Conservation (phyloP, 768 basidiomycete species). For the Serendipita vermifera region DNA sequence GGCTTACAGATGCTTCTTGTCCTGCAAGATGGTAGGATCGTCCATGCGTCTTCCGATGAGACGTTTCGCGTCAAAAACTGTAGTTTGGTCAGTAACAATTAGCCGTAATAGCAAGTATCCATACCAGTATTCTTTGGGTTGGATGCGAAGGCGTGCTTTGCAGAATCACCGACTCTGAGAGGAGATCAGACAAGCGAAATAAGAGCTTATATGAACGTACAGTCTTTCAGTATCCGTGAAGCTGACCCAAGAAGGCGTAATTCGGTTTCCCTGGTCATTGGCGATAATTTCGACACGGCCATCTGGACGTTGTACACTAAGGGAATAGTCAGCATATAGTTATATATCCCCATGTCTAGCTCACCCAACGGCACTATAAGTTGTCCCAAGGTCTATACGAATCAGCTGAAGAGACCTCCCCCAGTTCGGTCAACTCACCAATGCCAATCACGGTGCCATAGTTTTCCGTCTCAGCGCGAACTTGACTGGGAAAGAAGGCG, state of each 20-base stretch:
- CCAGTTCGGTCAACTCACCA: neutral
- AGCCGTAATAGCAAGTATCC: neutral
- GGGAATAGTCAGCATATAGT: conserved; percentile 14
- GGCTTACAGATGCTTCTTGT: conserved; percentile 31
- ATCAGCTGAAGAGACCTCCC: neutral
- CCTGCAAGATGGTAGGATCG: conserved; percentile 32
- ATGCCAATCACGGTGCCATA: conserved; percentile 5
- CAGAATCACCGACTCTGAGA: conserved; percentile 30
- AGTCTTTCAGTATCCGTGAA: conserved; percentile 49
- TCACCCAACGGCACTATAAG: conserved; percentile 5
- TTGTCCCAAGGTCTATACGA: neutral
- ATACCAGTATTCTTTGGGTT: conserved; percentile 2
- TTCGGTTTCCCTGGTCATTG: conserved; percentile 47
- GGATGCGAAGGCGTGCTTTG: conserved; percentile 24
- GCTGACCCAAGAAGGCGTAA: conserved; percentile 49
- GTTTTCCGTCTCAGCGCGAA: neutral
- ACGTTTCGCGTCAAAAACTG: conserved; percentile 39
- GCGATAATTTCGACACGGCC: conserved; percentile 51
- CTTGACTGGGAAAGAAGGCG: neutral
- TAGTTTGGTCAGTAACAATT: neutral
- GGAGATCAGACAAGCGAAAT: no score
- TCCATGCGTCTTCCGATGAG: conserved; percentile 35
- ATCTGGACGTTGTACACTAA: conserved; percentile 29
- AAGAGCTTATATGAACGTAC: conserved; percentile 19
- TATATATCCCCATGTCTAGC: neutral